Conservation (phyloP, 2,329 filamentous ascomycete genomes). For the Ophiocordyceps camponoti-floridani region DNA sequence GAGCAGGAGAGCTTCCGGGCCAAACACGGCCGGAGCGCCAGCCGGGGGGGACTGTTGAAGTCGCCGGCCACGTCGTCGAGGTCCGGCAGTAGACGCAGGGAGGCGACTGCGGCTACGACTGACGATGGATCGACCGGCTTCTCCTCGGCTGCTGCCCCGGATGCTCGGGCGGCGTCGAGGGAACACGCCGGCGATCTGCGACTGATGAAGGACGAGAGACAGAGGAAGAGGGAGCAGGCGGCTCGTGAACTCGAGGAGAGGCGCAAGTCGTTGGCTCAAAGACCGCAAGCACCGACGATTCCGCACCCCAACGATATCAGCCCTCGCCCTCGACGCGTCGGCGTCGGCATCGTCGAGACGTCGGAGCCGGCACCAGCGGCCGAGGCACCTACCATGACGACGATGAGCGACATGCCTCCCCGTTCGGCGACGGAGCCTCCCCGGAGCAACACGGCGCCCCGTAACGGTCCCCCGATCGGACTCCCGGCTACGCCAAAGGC, state of each 20-base stretch:
- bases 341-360: conserved; percentile 25
- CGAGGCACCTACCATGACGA: no score
- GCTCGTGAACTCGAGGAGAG: conserved; percentile 80
- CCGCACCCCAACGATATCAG: conserved; percentile 47
- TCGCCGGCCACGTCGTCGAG: conserved; percentile 16
- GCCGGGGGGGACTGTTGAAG: conserved; percentile 18
- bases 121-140: no score
- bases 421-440: conserved; percentile 50
- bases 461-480: conserved; percentile 48
- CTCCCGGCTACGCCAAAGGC: conserved; percentile 84
- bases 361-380: conserved; percentile 25
- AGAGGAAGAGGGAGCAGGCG: conserved; percentile 53
- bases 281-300: conserved; percentile 64
- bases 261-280: conserved; percentile 63
- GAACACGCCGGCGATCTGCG: conserved; percentile 35
- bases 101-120: no score
- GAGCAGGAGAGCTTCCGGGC: conserved; percentile 38
- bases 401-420: conserved; percentile 25
- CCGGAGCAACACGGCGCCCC: conserved; percentile 22
- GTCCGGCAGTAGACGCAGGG: conserved; percentile 18
- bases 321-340: conserved; percentile 8
- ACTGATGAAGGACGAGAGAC: conserved; percentile 39
- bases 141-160: no score
- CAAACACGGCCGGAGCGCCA: conserved; percentile 33
- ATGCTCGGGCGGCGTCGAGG: conserved; percentile 20